These are phyloP conservation scores for Jasminum sambac DNA, from an alignment of 257 asterid species.

Conservation along the genomic window DNA sequence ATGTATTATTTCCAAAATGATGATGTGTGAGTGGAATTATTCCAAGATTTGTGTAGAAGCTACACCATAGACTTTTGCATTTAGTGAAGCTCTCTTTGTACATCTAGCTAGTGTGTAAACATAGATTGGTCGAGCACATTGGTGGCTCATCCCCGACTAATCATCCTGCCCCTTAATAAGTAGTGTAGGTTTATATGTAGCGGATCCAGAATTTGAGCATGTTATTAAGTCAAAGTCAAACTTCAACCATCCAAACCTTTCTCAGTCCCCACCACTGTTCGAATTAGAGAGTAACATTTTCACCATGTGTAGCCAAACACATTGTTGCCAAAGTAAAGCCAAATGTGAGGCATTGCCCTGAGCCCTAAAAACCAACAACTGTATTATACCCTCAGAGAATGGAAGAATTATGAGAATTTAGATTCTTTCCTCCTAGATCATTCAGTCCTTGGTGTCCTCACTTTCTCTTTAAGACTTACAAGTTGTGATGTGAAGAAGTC, in stretches of 20 bases:
- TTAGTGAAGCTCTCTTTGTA: background rate
- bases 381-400: background rate
- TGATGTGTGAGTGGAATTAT: constrained; percentile 3
- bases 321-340: background rate
- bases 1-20: constrained; percentile 10
- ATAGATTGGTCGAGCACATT: background rate
- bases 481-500: background rate
- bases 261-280: no score
- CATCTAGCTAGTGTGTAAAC: background rate
- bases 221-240: background rate
- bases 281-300: no score
- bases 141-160: background rate
- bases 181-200: background rate
- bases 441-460: background rate
- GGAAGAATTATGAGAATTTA: background rate
- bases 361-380: background rate
- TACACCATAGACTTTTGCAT: background rate
- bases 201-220: background rate
- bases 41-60: constrained; percentile 4
- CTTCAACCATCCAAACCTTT: no score
- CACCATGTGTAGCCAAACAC: no score
- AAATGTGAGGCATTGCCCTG: background rate
- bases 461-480: background rate
- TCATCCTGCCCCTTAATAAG: background rate
- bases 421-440: background rate